Evolutionary conservation across 1,139 yeast genomes (phyloP), one percentile per base, ranked within the genome.

Genomic region (Hanseniaspora sp.): DNA sequence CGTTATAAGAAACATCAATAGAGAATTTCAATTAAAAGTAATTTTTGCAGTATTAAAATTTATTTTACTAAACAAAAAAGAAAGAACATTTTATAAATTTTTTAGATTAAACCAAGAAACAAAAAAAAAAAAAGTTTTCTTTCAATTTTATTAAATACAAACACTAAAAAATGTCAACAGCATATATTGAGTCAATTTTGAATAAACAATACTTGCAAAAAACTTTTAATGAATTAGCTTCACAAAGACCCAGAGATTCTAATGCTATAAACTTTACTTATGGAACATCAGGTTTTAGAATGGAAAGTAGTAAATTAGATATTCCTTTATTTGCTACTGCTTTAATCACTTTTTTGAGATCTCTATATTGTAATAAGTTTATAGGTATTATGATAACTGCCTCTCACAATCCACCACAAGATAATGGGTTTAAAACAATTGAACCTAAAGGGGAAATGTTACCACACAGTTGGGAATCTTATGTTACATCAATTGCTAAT

Each of bases 251-350:
- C 1, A 31, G 38, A 41, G 17, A 35, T 12, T 61, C 83, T 0
- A 71, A 70, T 15, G 72, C 70, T 23, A 64, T 74, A 48, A 64
- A 61, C 2, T 83, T 77, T 65, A 69, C 77, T 17, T 92, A 92
- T 65, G 99, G 99, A 18, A 92, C 99, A 1, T 98, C 99, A 1
- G 99, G 99, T 8, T 92, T 94, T 72, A 79, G 99, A 59, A 82
- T 83, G 73, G 72, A 78, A 55, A 92, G 95, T 5, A 66, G 70
- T 47, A 67, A 76, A 31, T 72, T 92, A 60, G 95, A 87, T 65
- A 83, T 90, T 34, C 94, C 90, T 51, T 83, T 86, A 67, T 88
- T 80, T 68, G 78, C 94, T 13, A 87, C 85, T 23, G 96, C 96
- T 0, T 72, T 88, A 17, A 67, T 90, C 44, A 96, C 98, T 0